Evolutionary conservation across 2,329 filamentous ascomycete species (phyloP).

Genomic region (Mycogone perniciosa): DNA sequence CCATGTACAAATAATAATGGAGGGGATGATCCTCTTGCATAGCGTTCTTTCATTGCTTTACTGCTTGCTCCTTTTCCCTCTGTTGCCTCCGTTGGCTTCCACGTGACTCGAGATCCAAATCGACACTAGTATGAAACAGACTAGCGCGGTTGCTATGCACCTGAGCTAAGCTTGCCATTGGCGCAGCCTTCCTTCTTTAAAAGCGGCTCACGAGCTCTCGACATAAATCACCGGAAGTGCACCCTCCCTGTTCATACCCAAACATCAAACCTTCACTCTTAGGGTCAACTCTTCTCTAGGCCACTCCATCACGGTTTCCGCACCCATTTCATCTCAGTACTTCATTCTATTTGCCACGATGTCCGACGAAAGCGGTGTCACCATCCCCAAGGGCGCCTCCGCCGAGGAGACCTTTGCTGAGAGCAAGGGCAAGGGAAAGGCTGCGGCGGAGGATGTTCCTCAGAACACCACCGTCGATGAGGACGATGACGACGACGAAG

Average conservation of each 20-base stretch:
- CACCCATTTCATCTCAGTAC: conserved; percentile 13
- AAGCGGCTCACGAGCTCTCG: conserved; percentile 20
- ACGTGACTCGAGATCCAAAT: not conserved
- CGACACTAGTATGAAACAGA: conserved; percentile 5
- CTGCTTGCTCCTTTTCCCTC: not conserved
- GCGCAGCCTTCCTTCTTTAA: conserved; percentile 18
- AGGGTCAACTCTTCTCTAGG: not conserved
- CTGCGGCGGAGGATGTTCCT: conserved; percentile 40
- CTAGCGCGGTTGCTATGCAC: conserved; percentile 27
- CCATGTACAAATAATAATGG: not conserved
- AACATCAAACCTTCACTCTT: conserved; percentile 7
- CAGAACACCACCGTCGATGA: conserved; percentile 66
- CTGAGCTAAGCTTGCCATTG: conserved; percentile 16
- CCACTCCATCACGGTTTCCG: conserved; percentile 9
- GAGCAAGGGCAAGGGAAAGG: conserved; percentile 87
- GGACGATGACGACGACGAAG: conserved; percentile 68
- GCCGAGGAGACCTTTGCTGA: conserved; percentile 38
- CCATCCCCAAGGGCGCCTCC: conserved; percentile 41
- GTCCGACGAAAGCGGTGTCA: conserved; percentile 43
- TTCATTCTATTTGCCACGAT: conserved; percentile 20
- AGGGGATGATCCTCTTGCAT: not conserved
- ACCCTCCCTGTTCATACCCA: conserved; percentile 16
- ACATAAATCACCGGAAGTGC: conserved; percentile 18
- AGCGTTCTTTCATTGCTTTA: not conserved
- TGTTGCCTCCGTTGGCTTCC: not conserved